Evolutionary conservation across 2,329 filamentous ascomycete species (phyloP).

Genomic region (Colletotrichum sp.): DNA sequence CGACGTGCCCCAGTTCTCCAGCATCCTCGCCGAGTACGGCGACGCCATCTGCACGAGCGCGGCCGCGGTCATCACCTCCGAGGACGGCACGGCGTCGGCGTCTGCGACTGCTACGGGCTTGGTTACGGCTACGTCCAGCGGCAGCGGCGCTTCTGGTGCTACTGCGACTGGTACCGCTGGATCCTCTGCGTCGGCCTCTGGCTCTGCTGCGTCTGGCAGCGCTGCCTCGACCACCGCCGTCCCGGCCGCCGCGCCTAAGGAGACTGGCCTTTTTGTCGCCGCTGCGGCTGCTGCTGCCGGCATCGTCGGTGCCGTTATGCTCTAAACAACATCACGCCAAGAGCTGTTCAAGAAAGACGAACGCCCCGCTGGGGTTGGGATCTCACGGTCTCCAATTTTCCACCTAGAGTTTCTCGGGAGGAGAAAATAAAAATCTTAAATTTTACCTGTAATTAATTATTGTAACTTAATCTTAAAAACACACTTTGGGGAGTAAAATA

Average conservation of each 20-base stretch:
- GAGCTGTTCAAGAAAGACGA: fast-evolving
- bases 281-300: slow-evolving; percentile 3
- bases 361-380: not conserved
- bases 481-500: not conserved
- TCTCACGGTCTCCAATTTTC: not conserved
- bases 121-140: not conserved
- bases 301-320: slow-evolving; percentile 7
- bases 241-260: not conserved
- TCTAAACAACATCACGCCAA: not conserved
- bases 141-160: not conserved
- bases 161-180: not conserved
- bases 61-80: not conserved
- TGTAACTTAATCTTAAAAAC: not conserved
- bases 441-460: not conserved
- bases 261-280: slow-evolving; percentile 14
- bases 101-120: not conserved
- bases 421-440: not conserved
- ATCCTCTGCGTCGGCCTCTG: not conserved
- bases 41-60: slow-evolving; percentile 3
- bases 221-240: not conserved
- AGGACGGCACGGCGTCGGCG: not conserved
- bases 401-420: not conserved
- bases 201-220: not conserved
- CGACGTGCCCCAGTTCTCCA: slow-evolving; percentile 26
- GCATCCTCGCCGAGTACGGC: not conserved